Evolutionary conservation across 1,284 basidiomycete species (phyloP).

Genomic region (Puccinia coronata): DNA sequence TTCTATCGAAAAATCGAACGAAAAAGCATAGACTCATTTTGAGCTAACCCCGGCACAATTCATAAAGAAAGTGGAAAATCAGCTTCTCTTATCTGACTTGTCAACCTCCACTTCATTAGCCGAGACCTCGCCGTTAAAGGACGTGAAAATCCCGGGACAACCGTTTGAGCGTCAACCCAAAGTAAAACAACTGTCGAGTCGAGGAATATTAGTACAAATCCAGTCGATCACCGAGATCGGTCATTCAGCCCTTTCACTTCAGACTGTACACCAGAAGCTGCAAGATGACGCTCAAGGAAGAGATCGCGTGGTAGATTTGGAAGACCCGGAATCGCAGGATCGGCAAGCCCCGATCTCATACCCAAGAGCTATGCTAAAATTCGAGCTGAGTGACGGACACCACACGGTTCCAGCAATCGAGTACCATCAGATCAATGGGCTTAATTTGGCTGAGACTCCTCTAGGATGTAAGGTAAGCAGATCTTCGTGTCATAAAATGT

Average conservation of each 20-base stretch:
- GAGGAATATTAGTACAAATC: constrained; percentile 51
- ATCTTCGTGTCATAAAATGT: not conserved
- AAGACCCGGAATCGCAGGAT: constrained; percentile 42
- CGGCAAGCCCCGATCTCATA: constrained; percentile 16
- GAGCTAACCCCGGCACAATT: constrained; percentile 36
- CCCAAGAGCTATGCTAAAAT: constrained; percentile 51
- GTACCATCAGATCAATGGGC: constrained; percentile 41
- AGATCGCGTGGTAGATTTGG: constrained; percentile 4
- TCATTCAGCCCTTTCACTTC: constrained; percentile 42
- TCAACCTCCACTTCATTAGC: constrained; percentile 50
- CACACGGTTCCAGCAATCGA: constrained; percentile 50
- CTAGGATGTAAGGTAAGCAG: constrained; percentile 52
- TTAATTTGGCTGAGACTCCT: constrained; percentile 51
- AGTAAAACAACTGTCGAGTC: not conserved
- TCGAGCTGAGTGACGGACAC: constrained; percentile 51
- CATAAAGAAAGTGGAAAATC: constrained; percentile 53
- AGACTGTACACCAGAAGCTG: constrained; percentile 49
- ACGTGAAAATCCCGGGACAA: not conserved
- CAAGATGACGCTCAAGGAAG: constrained; percentile 33
- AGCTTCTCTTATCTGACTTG: constrained; percentile 54
- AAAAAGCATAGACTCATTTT: constrained; percentile 41
- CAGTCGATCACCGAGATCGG: constrained; percentile 50
- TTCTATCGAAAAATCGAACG: not conserved
- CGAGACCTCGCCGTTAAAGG: not conserved
- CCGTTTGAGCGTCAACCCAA: not conserved